These are phyloP conservation scores for Xanthoconium separans DNA, from an alignment of 1,284 basidiomycete genomes.

Conservation along the genomic window DNA sequence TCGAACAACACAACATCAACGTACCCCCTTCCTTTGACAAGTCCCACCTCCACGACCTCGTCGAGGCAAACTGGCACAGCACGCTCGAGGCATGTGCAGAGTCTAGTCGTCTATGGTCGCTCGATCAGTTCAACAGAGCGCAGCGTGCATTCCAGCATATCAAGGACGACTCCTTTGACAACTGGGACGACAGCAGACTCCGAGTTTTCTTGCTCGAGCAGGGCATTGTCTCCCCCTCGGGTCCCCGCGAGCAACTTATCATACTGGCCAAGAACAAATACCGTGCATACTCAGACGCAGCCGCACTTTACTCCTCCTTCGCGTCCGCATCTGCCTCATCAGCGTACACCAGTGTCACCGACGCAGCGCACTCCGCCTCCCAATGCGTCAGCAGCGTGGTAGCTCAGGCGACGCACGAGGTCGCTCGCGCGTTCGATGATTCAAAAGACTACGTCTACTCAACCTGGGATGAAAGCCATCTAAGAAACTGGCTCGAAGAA, in stretches of 20 bases:
- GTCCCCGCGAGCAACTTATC: constrained; percentile 77
- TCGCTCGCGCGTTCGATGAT: constrained; percentile 61
- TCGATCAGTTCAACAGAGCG: constrained; percentile 61
- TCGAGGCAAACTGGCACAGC: constrained; percentile 61
- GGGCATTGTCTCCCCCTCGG: constrained; percentile 79
- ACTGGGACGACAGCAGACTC: constrained; percentile 81
- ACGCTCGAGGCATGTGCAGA: constrained; percentile 21
- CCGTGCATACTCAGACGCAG: constrained; percentile 53
- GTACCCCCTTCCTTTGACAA: constrained; percentile 49
- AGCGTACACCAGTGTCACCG: constrained; percentile 35
- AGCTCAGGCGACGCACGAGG: constrained; percentile 58
- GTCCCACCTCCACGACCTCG: constrained; percentile 53
- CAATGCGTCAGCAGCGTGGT: constrained; percentile 41
- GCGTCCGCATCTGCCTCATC: constrained; percentile 62
- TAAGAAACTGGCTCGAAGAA: constrained; percentile 70
- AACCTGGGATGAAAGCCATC: constrained; percentile 78
- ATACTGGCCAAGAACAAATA: constrained; percentile 76
- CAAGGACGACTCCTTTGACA: constrained; percentile 57
- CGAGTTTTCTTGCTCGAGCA: constrained; percentile 85
- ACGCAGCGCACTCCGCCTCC: constrained; percentile 41
- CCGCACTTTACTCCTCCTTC: constrained; percentile 48
- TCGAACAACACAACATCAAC: constrained; percentile 67
- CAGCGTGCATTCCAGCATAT: constrained; percentile 65
- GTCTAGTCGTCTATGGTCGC: constrained; percentile 44
- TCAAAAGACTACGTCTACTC: constrained; percentile 86